phyloP scores from a whole-genome alignment of 352 stramenopile genomes.

The Phytophthora kernoviae region DNA sequence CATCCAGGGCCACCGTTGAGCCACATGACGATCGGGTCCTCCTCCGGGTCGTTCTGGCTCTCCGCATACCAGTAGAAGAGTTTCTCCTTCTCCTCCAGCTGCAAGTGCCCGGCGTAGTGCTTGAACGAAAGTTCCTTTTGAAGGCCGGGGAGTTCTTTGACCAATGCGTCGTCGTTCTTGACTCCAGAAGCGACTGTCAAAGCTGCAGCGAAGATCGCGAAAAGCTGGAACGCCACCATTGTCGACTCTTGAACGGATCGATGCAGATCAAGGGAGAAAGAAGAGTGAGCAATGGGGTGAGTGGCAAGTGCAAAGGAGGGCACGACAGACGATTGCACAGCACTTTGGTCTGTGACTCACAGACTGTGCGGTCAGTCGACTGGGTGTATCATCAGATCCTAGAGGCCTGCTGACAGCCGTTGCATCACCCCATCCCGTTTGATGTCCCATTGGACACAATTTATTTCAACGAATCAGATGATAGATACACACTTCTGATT shows the following conservation, averaged over 20 bases:
- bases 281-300: slow-evolving; percentile 23
- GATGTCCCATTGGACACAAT: not conserved
- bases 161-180: slow-evolving; percentile 53
- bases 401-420: not conserved
- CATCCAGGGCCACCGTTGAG: slow-evolving; percentile 82
- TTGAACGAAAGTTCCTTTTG: slow-evolving; percentile 54
- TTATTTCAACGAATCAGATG: not conserved
- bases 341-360: too few species aligned
- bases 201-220: slow-evolving; percentile 26
- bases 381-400: not conserved
- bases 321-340: too few species aligned
- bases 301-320: too few species aligned
- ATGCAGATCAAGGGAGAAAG: slow-evolving; percentile 9
- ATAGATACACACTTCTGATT: slow-evolving; percentile 1
- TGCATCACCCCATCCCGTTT: not conserved
- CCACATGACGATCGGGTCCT: slow-evolving; percentile 82
- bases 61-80: slow-evolving; percentile 88
- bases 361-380: slow-evolving; percentile 2
- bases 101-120: slow-evolving; percentile 69
- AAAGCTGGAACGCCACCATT: slow-evolving; percentile 47
- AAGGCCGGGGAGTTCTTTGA: slow-evolving; percentile 58
- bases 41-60: slow-evolving; percentile 53
- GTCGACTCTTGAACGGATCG: slow-evolving; percentile 25
- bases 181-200: slow-evolving; percentile 8
- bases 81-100: slow-evolving; percentile 58